Conservation (phyloP, 2,329 filamentous ascomycete genomes). For the Magnaporthiopsis rhizophila region DNA sequence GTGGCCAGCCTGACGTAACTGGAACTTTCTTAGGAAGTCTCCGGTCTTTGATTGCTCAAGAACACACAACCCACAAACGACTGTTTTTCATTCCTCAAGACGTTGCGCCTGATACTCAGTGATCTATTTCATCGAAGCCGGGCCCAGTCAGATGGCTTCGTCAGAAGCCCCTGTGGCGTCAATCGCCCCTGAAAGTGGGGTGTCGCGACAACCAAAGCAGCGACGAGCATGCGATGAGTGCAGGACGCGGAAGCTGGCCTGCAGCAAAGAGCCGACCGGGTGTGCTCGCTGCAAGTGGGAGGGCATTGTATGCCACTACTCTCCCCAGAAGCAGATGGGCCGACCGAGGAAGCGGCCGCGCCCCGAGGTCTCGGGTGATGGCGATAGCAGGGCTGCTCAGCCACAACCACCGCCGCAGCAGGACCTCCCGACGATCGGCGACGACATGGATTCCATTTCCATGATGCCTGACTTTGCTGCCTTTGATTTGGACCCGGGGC, state of each 20-base stretch:
- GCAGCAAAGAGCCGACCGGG: constrained; percentile 52
- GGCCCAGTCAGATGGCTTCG: not conserved
- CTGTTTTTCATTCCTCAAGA: not conserved
- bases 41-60: not conserved
- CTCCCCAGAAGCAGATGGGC: constrained; percentile 58
- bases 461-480: not conserved
- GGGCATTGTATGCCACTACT: constrained; percentile 51
- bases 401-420: not conserved
- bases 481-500: not conserved
- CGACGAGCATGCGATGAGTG: constrained; percentile 57
- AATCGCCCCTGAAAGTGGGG: not conserved
- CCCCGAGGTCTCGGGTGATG: constrained; percentile 19
- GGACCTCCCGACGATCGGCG: not conserved
- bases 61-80: not conserved
- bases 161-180: not conserved
- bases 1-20: not conserved
- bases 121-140: not conserved
- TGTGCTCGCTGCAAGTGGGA: constrained; percentile 53
- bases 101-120: not conserved
- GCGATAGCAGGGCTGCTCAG: not conserved
- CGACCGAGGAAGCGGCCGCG: constrained; percentile 50
- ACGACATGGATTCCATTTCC: not conserved
- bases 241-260: constrained; percentile 58
- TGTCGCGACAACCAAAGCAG: constrained; percentile 34
- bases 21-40: not conserved